Evolutionary conservation across 2,329 filamentous ascomycete species (phyloP).

Genomic region (Lecanicillium sp.): DNA sequence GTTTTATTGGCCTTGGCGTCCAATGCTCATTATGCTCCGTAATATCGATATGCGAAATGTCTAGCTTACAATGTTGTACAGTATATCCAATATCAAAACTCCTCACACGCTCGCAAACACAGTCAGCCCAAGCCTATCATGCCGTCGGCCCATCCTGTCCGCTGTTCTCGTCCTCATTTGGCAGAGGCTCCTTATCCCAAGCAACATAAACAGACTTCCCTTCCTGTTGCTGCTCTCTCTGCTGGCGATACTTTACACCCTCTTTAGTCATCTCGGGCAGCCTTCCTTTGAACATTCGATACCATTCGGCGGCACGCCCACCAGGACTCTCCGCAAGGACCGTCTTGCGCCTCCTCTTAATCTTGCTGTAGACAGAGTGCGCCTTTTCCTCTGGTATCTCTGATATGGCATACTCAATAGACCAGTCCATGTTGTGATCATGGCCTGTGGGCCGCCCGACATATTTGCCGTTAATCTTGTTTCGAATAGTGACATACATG

Average conservation of each 20-base stretch:
- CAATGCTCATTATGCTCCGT: no score
- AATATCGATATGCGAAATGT: no score
- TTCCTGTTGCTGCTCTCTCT: constrained; percentile 45
- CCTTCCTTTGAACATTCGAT: constrained; percentile 36
- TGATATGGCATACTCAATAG: constrained; percentile 68
- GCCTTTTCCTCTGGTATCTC: constrained; percentile 46
- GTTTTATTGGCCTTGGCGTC: no score
- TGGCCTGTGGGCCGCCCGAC: constrained; percentile 50
- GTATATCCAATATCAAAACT: no score
- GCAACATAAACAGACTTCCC: constrained; percentile 38
- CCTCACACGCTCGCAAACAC: no score
- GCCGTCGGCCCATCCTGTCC: no score
- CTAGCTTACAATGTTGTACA: no score
- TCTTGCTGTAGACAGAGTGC: constrained; percentile 43
- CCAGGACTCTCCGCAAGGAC: constrained; percentile 33
- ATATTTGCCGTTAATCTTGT: constrained; percentile 59
- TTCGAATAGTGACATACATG: constrained; percentile 65
- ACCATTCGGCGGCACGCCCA: constrained; percentile 33
- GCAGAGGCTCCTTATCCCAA: constrained; percentile 24
- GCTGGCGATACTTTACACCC: constrained; percentile 52
- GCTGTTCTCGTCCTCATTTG: no score
- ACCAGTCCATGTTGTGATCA: constrained; percentile 49
- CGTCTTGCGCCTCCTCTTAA: constrained; percentile 48
- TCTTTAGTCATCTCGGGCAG: constrained; percentile 34
- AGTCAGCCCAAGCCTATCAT: no score